These are phyloP conservation scores for Cladosporium cucumerinum DNA, from an alignment of 2,329 filamentous ascomycete species.

Conservation along the genomic window DNA sequence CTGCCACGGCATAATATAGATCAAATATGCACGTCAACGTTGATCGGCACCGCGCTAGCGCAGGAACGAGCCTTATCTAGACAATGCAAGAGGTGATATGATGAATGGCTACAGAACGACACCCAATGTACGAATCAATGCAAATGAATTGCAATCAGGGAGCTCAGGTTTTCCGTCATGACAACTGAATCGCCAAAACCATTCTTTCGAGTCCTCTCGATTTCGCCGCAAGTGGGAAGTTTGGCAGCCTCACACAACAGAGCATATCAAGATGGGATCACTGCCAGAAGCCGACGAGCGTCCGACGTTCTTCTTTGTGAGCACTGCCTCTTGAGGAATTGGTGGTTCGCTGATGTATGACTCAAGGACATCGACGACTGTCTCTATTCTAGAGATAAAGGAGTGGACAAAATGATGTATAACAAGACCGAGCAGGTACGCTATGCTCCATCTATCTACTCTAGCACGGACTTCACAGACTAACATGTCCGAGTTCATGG, in stretches of 20 bases:
- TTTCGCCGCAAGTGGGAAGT: neutral
- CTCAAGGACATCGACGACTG: neutral
- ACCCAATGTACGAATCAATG: neutral
- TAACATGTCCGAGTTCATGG: neutral
- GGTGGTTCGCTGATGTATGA: neutral
- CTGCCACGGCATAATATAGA: neutral
- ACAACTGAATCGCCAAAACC: neutral
- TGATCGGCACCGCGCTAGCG: neutral
- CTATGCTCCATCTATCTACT: neutral
- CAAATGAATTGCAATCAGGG: neutral
- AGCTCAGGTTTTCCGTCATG: neutral
- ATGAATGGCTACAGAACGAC: neutral
- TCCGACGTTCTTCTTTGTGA: neutral
- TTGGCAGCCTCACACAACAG: neutral
- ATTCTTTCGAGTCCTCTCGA: neutral
- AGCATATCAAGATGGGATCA: neutral
- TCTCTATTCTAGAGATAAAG: neutral
- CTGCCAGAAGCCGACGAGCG: neutral
- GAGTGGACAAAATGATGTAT: neutral
- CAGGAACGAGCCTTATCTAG: neutral
- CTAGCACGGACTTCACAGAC: neutral
- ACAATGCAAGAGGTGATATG: neutral
- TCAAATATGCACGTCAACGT: neutral
- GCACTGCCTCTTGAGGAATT: neutral
- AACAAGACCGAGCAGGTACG: neutral